Conservation (phyloP, 2,329 filamentous ascomycete genomes). For the Aspergillus sp. region DNA sequence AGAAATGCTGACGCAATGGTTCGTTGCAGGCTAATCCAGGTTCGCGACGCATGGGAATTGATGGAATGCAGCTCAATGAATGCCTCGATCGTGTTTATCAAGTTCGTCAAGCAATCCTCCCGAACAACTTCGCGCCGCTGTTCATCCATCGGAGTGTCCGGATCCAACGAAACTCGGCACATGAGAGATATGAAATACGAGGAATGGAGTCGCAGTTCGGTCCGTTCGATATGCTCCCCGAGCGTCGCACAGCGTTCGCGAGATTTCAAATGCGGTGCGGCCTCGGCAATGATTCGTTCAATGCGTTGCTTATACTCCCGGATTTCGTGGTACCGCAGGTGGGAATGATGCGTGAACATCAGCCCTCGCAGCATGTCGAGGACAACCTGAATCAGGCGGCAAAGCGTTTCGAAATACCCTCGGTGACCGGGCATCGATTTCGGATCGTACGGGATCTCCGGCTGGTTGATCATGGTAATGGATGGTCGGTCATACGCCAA, state of each 20-base stretch:
- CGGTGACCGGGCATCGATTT: conserved; percentile 54
- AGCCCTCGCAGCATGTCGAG: conserved; percentile 60
- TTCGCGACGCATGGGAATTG: conserved; percentile 41
- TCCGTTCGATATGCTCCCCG: conserved; percentile 58
- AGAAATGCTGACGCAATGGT: conserved; percentile 46
- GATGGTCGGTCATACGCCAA: conserved; percentile 62
- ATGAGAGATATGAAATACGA: conserved; percentile 62
- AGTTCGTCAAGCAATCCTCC: conserved; percentile 55
- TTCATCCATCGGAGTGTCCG: conserved; percentile 44
- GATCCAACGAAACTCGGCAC: conserved; percentile 56
- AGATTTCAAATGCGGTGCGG: conserved; percentile 58
- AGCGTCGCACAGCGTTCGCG: conserved; percentile 40
- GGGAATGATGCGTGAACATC: conserved; percentile 49
- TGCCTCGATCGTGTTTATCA: conserved; percentile 56
- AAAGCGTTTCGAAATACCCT: conserved; percentile 59
- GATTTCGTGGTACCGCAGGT: conserved; percentile 55
- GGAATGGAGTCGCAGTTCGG: conserved; percentile 61
- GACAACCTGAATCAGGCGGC: conserved; percentile 52
- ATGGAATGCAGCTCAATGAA: conserved; percentile 55
- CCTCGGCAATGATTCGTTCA: conserved; percentile 56
- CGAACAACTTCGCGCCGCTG: conserved; percentile 41
- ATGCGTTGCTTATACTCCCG: conserved; percentile 58
- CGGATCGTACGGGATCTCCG: conserved; percentile 50
- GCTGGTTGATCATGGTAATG: conserved; percentile 53
- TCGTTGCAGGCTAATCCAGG: conserved; percentile 46